Base-by-base conservation (phyloP, 202 grass and related monocot genomes). In the Hordeum pubiflorum region DNA sequence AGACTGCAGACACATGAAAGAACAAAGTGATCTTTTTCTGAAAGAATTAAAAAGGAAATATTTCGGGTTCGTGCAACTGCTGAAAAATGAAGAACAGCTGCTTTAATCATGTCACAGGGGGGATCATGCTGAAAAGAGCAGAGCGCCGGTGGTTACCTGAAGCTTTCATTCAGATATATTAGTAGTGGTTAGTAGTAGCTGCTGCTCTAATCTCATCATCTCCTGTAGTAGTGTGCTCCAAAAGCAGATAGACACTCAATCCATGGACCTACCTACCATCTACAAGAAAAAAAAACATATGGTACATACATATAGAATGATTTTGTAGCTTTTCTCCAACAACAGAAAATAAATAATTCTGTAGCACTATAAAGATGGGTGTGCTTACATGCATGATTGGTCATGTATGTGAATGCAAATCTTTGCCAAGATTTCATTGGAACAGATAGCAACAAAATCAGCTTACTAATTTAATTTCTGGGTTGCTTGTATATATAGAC, bases 101-200 rank as follows among this genome's bases (percentile, higher is more conserved):
- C 79, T 78, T 78, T 78, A 82, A 82, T 82, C 64, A 78, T 63
- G 17, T 33, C 41, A 58, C 50, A 37, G 39, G 66, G n/a, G 58
- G 58, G 39, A 22, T 72, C 48, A 72, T 56, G 54, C 8, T 14
- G 27, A 72, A 79, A 72, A 23, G 52, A 57, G 43, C 67, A 43
- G 21, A 11, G 21, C 56, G 79, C 26, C 75, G 58, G 74, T 83
- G 74, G 80, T 78, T 87, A 72, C 43, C 72, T 64, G 54, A 82
- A 39, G 17, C 43, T 73, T 73, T 73, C 50, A n/a, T 18, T 72
- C 6, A 71, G 31, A 22, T 17, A 44, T 62, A 61, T 9, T 34
- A 39, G 6, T 59, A 63, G 21, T 23, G 0, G 46, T 9, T 59
- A 72, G 41, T 46, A 56, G 22, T 84, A 63, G 33, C 14, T 33